Conservation (phyloP, 495 filamentous ascomycete species). For the Penicillium crystallinum region DNA sequence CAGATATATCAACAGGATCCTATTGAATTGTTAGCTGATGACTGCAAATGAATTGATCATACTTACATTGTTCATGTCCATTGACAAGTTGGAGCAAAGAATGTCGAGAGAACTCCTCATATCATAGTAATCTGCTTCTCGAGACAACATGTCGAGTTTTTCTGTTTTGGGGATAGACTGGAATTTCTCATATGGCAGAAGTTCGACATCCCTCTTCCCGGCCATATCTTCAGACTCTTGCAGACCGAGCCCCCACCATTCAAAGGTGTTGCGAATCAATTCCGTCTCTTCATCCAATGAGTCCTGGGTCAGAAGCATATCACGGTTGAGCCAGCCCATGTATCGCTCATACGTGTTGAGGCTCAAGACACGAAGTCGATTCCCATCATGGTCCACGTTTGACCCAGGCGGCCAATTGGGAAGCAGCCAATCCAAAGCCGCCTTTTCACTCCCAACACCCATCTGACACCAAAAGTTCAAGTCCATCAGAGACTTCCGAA, state of each 20-base stretch:
- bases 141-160: constrained; percentile 24
- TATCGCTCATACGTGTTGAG: constrained; percentile 67
- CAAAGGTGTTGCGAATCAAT: constrained; percentile 27
- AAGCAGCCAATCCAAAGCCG: constrained; percentile 86
- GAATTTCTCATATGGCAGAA: constrained; percentile 3
- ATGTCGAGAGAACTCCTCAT: constrained; percentile 37
- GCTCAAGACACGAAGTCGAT: constrained; percentile 74
- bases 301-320: constrained; percentile 32
- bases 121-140: constrained; percentile 29
- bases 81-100: constrained; percentile 27
- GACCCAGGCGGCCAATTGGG: constrained; percentile 62
- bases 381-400: constrained; percentile 61
- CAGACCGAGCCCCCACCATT: constrained; percentile 38
- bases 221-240: constrained; percentile 32
- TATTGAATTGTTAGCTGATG: constrained; percentile 25
- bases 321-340: constrained; percentile 72
- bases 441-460: constrained; percentile 80
- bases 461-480: constrained; percentile 97
- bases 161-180: constrained; percentile 17
- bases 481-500: constrained; percentile 79
- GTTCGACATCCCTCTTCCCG: constrained; percentile 8
- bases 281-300: constrained; percentile 25
- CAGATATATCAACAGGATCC: constrained; percentile 55
- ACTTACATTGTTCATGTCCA: constrained; percentile 28
- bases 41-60: neutral